Evolutionary conservation across 352 stramenopile genomes (phyloP).

Genomic region (Peronospora destructor): DNA sequence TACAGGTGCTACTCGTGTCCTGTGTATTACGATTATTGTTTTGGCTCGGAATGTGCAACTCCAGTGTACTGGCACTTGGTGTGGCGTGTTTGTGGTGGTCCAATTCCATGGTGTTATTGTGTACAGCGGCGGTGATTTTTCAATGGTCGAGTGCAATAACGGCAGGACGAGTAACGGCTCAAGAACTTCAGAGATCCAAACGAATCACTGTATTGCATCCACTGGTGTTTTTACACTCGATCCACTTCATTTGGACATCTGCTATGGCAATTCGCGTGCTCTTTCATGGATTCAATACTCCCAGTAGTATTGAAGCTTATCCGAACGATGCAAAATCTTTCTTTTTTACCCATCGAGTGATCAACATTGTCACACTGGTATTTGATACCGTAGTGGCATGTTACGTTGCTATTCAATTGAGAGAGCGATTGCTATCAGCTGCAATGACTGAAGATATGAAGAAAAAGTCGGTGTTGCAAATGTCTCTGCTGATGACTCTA

Average conservation of each 20-base stretch:
- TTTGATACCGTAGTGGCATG: slow-evolving; percentile 42
- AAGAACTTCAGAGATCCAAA: slow-evolving; percentile 44
- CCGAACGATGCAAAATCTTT: slow-evolving; percentile 17
- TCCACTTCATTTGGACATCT: slow-evolving; percentile 38
- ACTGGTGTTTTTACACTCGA: slow-evolving; percentile 50
- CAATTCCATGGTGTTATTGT: slow-evolving; percentile 63
- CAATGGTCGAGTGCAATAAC: slow-evolving; percentile 59
- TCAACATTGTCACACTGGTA: slow-evolving; percentile 41
- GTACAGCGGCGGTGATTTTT: slow-evolving; percentile 58
- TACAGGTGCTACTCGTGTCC: slow-evolving; percentile 38
- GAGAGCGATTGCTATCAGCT: slow-evolving; percentile 40
- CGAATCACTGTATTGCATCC: slow-evolving; percentile 43
- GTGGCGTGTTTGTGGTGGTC: slow-evolving; percentile 45
- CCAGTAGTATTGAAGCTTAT: slow-evolving; percentile 22
- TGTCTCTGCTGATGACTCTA: slow-evolving; percentile 48
- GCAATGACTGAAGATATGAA: slow-evolving; percentile 75
- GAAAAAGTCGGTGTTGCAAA: slow-evolving; percentile 61
- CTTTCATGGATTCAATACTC: slow-evolving; percentile 13
- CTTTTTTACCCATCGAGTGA: slow-evolving; percentile 29
- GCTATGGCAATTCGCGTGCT: slow-evolving; percentile 35
- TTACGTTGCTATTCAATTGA: slow-evolving; percentile 40
- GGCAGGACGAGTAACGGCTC: slow-evolving; percentile 39
- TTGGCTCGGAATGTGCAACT: slow-evolving; percentile 36
- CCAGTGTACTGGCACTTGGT: slow-evolving; percentile 24
- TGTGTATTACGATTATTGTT: slow-evolving; percentile 38